Evolutionary conservation across 2,329 filamentous ascomycete genomes (phyloP).

Genomic region (Neonectria magnoliae): DNA sequence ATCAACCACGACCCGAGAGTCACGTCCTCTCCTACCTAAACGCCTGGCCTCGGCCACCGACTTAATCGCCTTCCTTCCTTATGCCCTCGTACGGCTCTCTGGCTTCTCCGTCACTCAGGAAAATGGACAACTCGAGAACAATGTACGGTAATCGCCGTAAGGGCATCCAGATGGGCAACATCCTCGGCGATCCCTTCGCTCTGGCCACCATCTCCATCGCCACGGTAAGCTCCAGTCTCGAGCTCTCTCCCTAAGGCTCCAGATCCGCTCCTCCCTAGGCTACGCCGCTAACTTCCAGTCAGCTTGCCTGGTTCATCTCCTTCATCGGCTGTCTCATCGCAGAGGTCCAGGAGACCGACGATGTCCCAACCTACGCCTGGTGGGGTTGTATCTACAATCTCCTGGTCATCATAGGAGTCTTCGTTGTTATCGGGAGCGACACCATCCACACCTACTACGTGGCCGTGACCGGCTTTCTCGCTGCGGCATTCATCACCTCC

Average conservation of each 20-base stretch:
- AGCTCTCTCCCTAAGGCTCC: conserved; percentile 34
- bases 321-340: conserved; percentile 88
- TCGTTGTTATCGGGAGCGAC: conserved; percentile 85
- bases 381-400: conserved; percentile 90
- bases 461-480: conserved; percentile 87
- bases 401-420: conserved; percentile 81
- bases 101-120: conserved; percentile 77
- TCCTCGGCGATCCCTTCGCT: conserved; percentile 95
- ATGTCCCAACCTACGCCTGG: conserved; percentile 86
- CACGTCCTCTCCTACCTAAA: conserved; percentile 17
- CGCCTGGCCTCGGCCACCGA: conserved; percentile 22
- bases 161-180: conserved; percentile 83
- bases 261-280: background rate
- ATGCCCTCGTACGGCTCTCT: conserved; percentile 82
- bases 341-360: conserved; percentile 58
- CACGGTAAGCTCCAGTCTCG: conserved; percentile 65
- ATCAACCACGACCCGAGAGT: conserved; percentile 20
- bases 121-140: conserved; percentile 78
- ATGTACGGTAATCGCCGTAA: conserved; percentile 63
- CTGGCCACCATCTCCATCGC: conserved; percentile 93
- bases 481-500: conserved; percentile 83
- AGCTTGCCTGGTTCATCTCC: conserved; percentile 96
- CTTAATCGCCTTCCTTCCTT: conserved; percentile 50
- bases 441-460: conserved; percentile 89
- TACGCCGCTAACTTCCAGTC: conserved; percentile 37